phyloP scores from a whole-genome alignment of 2,329 filamentous ascomycete species.

The Trichoderma sp. region DNA sequence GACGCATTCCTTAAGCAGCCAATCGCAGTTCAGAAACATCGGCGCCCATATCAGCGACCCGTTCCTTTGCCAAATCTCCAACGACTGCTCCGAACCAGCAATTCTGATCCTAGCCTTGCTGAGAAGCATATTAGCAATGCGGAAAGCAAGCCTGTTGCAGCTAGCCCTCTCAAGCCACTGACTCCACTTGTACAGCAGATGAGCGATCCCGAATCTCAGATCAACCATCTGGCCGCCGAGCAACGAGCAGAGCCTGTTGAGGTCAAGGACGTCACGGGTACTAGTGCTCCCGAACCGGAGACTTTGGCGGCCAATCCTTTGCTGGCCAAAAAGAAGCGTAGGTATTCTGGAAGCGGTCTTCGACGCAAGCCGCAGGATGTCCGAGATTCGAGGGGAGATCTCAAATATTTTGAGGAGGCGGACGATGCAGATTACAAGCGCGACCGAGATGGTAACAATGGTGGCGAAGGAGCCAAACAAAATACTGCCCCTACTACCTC shows the following conservation, averaged over 20 bases:
- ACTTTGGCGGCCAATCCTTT: constrained; percentile 47
- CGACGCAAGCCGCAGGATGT: constrained; percentile 73
- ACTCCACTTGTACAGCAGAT: constrained; percentile 7
- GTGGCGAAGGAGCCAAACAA: not conserved
- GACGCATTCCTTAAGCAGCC: constrained; percentile 87
- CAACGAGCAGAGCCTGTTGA: constrained; percentile 39
- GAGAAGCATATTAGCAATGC: not conserved
- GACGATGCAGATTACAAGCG: constrained; percentile 80
- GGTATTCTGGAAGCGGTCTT: constrained; percentile 86
- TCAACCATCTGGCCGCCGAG: constrained; percentile 31
- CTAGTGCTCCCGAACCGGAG: constrained; percentile 65
- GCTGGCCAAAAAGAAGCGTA: constrained; percentile 58
- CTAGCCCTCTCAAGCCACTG: not conserved
- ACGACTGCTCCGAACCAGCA: constrained; percentile 39
- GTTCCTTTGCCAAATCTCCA: constrained; percentile 57
- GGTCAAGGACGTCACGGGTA: constrained; percentile 60
- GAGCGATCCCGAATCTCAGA: constrained; percentile 38
- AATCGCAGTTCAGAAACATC: constrained; percentile 77
- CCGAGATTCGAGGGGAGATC: constrained; percentile 66
- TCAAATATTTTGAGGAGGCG: constrained; percentile 90
- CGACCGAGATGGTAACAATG: constrained; percentile 25
- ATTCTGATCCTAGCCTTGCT: constrained; percentile 46
- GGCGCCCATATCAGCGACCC: constrained; percentile 67
- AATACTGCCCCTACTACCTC: not conserved
- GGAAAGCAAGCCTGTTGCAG: constrained; percentile 15